These are phyloP conservation scores for Malus fusca DNA, from an alignment of 306 rosid species.

Conservation along the genomic window DNA sequence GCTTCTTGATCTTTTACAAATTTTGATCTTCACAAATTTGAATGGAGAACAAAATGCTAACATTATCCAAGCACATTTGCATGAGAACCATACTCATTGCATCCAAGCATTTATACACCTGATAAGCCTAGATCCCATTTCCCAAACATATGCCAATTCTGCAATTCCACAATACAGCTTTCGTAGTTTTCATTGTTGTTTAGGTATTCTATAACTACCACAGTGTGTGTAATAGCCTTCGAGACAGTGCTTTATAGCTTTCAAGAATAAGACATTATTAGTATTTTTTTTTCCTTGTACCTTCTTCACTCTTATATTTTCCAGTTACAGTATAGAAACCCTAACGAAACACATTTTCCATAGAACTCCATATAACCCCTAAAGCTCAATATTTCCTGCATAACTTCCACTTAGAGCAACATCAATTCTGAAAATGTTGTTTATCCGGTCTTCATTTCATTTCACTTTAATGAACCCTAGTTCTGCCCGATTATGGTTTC, in stretches of 20 bases:
- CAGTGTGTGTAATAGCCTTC: background rate
- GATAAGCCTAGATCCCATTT: background rate
- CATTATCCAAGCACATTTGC: background rate
- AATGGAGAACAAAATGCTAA: background rate
- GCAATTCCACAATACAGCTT: background rate
- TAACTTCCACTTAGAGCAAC: background rate
- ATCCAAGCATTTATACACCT: background rate
- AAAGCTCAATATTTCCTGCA: background rate
- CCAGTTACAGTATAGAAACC: background rate
- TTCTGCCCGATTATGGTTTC: background rate
- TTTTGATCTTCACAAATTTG: background rate
- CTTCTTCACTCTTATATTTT: background rate
- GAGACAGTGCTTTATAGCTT: background rate
- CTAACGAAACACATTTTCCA: background rate
- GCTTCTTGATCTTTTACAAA: background rate
- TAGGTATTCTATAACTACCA: background rate
- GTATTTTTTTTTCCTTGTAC: background rate
- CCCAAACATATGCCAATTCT: background rate
- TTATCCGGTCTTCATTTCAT: background rate
- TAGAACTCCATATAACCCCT: background rate
- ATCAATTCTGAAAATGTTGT: background rate
- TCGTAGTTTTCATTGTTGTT: background rate
- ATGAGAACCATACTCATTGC: background rate
- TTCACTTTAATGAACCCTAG: background rate
- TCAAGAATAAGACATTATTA: background rate